Percentiles rank a stretch among this genome's conserved stretches.
These are phyloP conservation scores for Tolypocladium guangdongense DNA, from an alignment of 2,329 filamentous ascomycete genomes.

Conservation along the genomic window DNA sequence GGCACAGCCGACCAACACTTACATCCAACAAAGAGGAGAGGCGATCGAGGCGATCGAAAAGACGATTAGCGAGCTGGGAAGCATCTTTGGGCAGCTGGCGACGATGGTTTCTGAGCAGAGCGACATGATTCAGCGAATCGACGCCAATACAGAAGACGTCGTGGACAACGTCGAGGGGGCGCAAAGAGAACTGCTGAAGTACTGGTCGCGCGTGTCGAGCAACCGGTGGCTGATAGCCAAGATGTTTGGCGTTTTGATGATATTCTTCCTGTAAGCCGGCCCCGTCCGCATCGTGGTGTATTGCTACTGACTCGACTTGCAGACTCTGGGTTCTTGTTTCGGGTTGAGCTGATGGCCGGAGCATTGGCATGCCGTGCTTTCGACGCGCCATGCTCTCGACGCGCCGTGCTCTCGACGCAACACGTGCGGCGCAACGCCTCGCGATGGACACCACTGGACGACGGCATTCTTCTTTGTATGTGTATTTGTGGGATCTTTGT, in stretches of 20 bases:
- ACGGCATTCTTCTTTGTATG: not conserved
- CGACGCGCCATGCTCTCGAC: not conserved
- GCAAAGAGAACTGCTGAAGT: slow-evolving; percentile 89
- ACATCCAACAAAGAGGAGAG: slow-evolving; percentile 88
- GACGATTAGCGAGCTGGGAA: slow-evolving; percentile 83
- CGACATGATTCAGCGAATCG: slow-evolving; percentile 95
- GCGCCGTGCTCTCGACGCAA: not conserved
- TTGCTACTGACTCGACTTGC: slow-evolving; percentile 5
- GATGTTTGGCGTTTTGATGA: slow-evolving; percentile 77
- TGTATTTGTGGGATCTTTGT: not conserved
- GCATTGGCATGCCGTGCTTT: not conserved
- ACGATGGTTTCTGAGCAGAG: slow-evolving; percentile 96
- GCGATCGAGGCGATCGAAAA: slow-evolving; percentile 95
- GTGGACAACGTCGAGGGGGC: slow-evolving; percentile 98
- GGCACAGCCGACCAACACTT: slow-evolving; percentile 72
- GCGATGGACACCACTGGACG: not conserved
- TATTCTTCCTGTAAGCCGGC: slow-evolving; percentile 60
- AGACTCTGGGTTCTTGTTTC: slow-evolving; percentile 31
- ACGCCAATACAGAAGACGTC: slow-evolving; percentile 94
- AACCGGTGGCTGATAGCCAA: slow-evolving; percentile 92
- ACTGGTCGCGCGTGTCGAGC: slow-evolving; percentile 87
- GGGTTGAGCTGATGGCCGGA: slow-evolving; percentile 12
- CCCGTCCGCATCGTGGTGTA: not conserved
- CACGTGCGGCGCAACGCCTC: not conserved
- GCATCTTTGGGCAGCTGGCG: slow-evolving; percentile 86